Evolutionary conservation across 495 filamentous ascomycete species (phyloP), one percentile per base, ranked within the genome.

Genomic region (Podospora appendiculata): DNA sequence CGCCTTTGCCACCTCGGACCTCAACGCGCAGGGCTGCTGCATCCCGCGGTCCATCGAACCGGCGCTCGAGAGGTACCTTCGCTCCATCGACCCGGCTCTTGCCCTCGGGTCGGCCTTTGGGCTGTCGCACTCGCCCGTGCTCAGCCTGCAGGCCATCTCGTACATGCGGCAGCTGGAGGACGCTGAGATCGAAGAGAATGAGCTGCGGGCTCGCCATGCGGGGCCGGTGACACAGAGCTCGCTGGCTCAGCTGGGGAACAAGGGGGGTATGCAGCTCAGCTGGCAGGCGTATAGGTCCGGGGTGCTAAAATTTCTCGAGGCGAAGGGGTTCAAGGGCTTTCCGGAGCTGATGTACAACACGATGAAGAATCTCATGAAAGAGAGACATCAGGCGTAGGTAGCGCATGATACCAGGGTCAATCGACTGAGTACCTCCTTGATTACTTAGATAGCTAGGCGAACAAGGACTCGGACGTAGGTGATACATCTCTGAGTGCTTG

Each of bases 341-440:
- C 74, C 75, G 12, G 77, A 85, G 53, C 65, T 95, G 63, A 87
- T 95, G 81, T 85, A 85, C 55, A 88, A 82, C 59, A 92, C 90
- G 10, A 89, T 95, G 82, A 90, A 87, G 65, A 79, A 81, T 34
- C 69, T 89, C 32, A 79, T 74, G 71, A 68, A 50, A 44, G 62
- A 63, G n/a, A 67, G 66, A 51, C 32, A 50, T 36, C 34, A 19
- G 14, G 5, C 25, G 25, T 25, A 25, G 25, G 25, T 25, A 25
- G 25, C 2, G 25, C 25, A 25, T 2, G 25, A 25, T 5, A 25
- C 25, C 25, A 25, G 25, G 25, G 25, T 25, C 5, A 25, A 25
- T 25, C 2, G 25, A 25, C 5, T 25, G 25, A 25, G 25, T 25
- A 25, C 25, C 25, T 25, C 25, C 2, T 25, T 25, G 25, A 25